phyloP scores from a whole-genome alignment of 306 rosid genomes.

The Rubus parviflorus region DNA sequence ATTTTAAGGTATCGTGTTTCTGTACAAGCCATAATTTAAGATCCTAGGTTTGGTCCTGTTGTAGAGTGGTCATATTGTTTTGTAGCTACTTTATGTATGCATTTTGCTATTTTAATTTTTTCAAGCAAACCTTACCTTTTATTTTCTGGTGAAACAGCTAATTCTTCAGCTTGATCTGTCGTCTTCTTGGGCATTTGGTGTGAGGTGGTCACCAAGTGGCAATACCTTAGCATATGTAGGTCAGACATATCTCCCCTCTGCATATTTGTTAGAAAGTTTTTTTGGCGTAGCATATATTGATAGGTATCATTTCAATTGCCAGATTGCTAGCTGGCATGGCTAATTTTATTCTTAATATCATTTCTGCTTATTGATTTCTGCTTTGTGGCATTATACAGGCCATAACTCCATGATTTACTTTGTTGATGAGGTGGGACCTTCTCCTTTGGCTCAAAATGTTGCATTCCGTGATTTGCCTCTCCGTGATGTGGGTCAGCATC shows the following conservation, averaged over 20 bases:
- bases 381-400: slow-evolving; percentile 56
- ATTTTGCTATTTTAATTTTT: background rate
- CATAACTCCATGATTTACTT: slow-evolving; percentile 94
- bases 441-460: slow-evolving; percentile 91
- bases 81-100: background rate
- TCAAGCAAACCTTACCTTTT: background rate
- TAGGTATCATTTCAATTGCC: slow-evolving; percentile 19
- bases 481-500: slow-evolving; percentile 99
- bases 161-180: slow-evolving; percentile 94
- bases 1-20: background rate
- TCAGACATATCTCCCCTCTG: slow-evolving; percentile 48
- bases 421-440: slow-evolving; percentile 89
- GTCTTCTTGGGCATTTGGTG: slow-evolving; percentile 89
- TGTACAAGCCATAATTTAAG: background rate
- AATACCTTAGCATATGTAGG: slow-evolving; percentile 90
- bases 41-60: background rate
- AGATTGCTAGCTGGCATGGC: slow-evolving; percentile 16
- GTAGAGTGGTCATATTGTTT: background rate
- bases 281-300: slow-evolving; percentile 17
- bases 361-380: slow-evolving; percentile 13
- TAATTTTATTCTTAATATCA: slow-evolving; percentile 11
- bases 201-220: slow-evolving; percentile 98
- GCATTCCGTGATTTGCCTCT: slow-evolving; percentile 93
- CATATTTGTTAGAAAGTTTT: background rate
- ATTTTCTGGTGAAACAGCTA: slow-evolving; percentile 61